A percentile compares a stretch with the other conserved stretches of the same genome.
These are phyloP conservation scores for Yarrowia hollandica DNA, from an alignment of 805 yeast species.

Conservation along the genomic window DNA sequence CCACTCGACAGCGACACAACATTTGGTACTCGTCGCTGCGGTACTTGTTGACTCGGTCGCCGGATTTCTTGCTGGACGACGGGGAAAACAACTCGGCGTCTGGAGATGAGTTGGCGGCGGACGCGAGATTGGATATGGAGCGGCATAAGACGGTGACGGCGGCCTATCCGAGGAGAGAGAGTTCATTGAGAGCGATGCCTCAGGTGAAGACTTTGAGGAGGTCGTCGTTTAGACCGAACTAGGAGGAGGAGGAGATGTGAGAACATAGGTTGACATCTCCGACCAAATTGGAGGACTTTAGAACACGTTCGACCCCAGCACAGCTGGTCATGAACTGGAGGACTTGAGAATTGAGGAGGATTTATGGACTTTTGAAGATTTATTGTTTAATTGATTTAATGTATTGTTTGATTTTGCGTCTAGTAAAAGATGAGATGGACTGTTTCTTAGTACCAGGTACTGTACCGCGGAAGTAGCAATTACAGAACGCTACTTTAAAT, in stretches of 20 bases:
- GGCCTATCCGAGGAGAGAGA: neutral
- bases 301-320: no score
- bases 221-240: neutral
- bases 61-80: conserved; percentile 35
- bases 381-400: no score
- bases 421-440: no score
- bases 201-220: conserved; percentile 18
- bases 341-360: no score
- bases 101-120: conserved; percentile 30
- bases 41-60: conserved; percentile 57
- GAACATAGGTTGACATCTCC: no score
- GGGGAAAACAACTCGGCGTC: conserved; percentile 35
- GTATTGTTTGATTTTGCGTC: no score
- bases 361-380: no score
- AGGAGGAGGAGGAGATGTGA: neutral
- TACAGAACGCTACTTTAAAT: no score
- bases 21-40: conserved; percentile 86
- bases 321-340: no score
- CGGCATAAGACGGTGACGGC: conserved; percentile 20
- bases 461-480: no score
- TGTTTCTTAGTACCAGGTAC: no score
- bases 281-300: neutral
- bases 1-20: conserved; percentile 82
- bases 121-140: conserved; percentile 12
- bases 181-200: neutral